Percentiles rank a stretch among this genome's conserved stretches.
Conservation (phyloP, 345 rosid species). For the Durio zibethinus region DNA sequence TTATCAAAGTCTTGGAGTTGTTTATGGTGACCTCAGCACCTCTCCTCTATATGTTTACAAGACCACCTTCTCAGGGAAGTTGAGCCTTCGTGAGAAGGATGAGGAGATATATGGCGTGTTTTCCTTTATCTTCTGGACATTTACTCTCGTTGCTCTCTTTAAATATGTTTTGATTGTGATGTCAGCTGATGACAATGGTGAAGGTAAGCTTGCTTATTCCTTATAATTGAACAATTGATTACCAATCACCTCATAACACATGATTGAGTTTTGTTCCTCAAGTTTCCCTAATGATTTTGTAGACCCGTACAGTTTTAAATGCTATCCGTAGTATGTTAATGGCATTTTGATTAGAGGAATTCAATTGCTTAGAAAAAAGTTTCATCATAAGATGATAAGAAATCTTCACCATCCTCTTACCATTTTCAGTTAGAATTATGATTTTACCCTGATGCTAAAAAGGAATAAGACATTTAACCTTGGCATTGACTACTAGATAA, state of each 20-base stretch:
- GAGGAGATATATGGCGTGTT: conserved; percentile 80
- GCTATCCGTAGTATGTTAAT: neutral
- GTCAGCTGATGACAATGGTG: conserved; percentile 78
- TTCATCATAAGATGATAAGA: no score
- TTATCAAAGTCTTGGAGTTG: conserved; percentile 89
- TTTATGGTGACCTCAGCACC: conserved; percentile 76
- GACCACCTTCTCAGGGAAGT: conserved; percentile 71
- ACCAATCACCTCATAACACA: neutral
- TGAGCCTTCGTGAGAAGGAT: conserved; percentile 66
- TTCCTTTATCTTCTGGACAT: conserved; percentile 87
- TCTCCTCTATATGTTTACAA: conserved; percentile 90
- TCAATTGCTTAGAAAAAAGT: no score
- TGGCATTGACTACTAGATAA: neutral
- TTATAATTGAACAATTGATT: neutral
- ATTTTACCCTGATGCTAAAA: no score
- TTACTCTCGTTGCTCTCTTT: conserved; percentile 70
- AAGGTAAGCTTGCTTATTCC: conserved; percentile 47
- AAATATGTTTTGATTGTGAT: conserved; percentile 68
- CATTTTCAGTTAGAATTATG: no score
- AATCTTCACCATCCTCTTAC: no score
- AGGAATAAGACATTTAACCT: no score
- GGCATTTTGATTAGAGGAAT: neutral
- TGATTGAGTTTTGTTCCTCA: neutral
- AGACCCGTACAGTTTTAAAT: neutral
- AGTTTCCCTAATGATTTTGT: neutral